These are phyloP conservation scores for Babjeviella inositovora DNA, from an alignment of 805 yeast species.

Conservation along the genomic window DNA sequence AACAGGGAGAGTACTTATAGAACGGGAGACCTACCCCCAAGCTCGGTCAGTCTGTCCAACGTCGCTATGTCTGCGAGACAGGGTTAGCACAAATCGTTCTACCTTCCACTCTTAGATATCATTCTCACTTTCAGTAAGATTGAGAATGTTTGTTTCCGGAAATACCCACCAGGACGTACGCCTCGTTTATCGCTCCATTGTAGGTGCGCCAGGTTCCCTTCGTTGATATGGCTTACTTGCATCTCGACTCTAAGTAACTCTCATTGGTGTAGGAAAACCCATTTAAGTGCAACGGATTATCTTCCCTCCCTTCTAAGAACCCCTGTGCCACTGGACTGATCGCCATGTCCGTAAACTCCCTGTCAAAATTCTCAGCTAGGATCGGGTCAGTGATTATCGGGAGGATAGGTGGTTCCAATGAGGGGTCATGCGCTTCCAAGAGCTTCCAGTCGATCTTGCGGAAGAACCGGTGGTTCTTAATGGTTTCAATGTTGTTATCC, in stretches of 20 bases:
- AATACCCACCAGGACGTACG: neutral
- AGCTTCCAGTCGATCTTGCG: conserved; percentile 18
- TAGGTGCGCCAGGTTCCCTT: no score
- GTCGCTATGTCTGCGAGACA: neutral
- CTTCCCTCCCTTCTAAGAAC: conserved; percentile 3
- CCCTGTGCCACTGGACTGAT: conserved; percentile 6
- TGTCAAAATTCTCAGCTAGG: conserved; percentile 25
- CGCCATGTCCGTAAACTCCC: conserved; percentile 21
- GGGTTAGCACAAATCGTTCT: neutral
- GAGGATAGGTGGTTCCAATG: conserved; percentile 17
- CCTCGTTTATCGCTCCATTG: no score
- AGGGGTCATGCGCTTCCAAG: conserved; percentile 9
- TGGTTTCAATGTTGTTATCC: conserved; percentile 15
- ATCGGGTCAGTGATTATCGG: conserved; percentile 25
- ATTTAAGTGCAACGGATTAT: conserved; percentile 16
- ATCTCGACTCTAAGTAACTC: conserved; percentile 13
- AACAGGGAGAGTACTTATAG: no score
- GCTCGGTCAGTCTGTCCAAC: no score
- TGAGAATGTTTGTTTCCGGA: neutral
- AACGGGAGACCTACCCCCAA: no score
- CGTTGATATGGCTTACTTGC: no score
- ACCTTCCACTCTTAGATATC: conserved; percentile 1
- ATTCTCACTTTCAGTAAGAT: neutral
- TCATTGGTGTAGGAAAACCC: conserved; percentile 24
- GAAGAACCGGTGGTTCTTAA: conserved; percentile 20